phyloP scores from a whole-genome alignment of 306 rosid genomes.

The Fragaria vesca region DNA sequence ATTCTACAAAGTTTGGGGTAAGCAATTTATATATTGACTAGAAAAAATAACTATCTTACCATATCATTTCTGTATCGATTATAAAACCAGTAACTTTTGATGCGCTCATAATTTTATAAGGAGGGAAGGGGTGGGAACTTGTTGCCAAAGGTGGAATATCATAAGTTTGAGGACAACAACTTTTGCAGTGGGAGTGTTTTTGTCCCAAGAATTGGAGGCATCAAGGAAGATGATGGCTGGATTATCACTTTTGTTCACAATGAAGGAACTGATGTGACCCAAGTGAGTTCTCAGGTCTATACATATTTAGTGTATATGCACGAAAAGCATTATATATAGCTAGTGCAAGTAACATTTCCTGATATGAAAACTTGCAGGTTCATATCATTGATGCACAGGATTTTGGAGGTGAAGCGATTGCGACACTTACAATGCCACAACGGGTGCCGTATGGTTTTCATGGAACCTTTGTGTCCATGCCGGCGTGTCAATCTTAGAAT shows the following conservation, averaged over 20 bases:
- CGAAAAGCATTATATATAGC: not conserved
- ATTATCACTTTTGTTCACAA: slow-evolving; percentile 64
- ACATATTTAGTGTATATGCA: too few relatives aligned
- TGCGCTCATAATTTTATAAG: too few relatives aligned
- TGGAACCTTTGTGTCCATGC: slow-evolving; percentile 31
- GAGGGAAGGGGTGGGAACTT: not conserved
- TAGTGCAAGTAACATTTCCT: not conserved
- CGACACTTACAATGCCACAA: slow-evolving; percentile 25
- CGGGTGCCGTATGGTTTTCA: slow-evolving; percentile 46
- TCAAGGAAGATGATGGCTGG: slow-evolving; percentile 84
- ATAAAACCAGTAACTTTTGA: too few relatives aligned
- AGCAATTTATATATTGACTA: not conserved
- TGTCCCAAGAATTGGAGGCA: slow-evolving; percentile 39
- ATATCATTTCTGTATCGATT: not conserved
- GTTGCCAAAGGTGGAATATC: slow-evolving; percentile 44
- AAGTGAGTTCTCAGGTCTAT: slow-evolving; percentile 23
- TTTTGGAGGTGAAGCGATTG: slow-evolving; percentile 26
- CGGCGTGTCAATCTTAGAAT: not conserved
- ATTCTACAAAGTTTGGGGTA: not conserved
- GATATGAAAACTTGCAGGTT: slow-evolving; percentile 17
- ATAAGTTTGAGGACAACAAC: slow-evolving; percentile 51
- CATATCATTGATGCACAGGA: slow-evolving; percentile 30
- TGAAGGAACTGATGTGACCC: slow-evolving; percentile 44
- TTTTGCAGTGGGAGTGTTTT: slow-evolving; percentile 63
- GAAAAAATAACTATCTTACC: too few relatives aligned